Evolutionary conservation across 1,284 basidiomycete species (phyloP).

Genomic region (Pterula multifida): DNA sequence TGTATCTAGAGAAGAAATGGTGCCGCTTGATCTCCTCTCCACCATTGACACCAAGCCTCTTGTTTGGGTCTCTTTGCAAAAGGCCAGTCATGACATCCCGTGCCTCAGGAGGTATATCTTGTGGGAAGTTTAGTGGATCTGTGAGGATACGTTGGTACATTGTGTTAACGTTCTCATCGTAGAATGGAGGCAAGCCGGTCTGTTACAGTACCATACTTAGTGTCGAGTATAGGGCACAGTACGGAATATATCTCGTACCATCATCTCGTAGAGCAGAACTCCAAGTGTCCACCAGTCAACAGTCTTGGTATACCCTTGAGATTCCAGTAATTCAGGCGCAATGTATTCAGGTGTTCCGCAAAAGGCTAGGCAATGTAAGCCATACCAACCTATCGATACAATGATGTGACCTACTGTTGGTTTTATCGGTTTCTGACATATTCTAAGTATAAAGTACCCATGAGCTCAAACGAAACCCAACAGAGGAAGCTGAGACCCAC

Average conservation of each 20-base stretch:
- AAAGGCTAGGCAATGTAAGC: slow-evolving; percentile 52
- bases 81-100: slow-evolving; percentile 81
- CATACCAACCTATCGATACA: slow-evolving; percentile 4
- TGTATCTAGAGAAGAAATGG: slow-evolving; percentile 89
- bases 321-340: slow-evolving; percentile 89
- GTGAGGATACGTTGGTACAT: slow-evolving; percentile 97
- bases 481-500: background rate
- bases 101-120: slow-evolving; percentile 85
- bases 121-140: slow-evolving; percentile 89
- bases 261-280: slow-evolving; percentile 97
- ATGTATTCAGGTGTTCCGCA: slow-evolving; percentile 99
- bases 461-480: too few relatives aligned
- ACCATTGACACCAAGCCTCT: slow-evolving; percentile 82
- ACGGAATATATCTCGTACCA: slow-evolving; percentile 47
- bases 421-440: slow-evolving; percentile 97
- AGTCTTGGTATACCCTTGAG: slow-evolving; percentile 96
- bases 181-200: slow-evolving; percentile 96
- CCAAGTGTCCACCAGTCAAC: slow-evolving; percentile 99
- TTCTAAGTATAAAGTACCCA: slow-evolving; percentile 42
- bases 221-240: too few relatives aligned
- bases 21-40: slow-evolving; percentile 96
- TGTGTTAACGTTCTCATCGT: slow-evolving; percentile 95
- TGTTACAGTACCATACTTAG: too few relatives aligned
- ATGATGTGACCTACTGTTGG: slow-evolving; percentile 63
- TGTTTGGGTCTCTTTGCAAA: slow-evolving; percentile 80